phyloP scores from a whole-genome alignment of 768 basidiomycete species.

The Termitomyces sp. region DNA sequence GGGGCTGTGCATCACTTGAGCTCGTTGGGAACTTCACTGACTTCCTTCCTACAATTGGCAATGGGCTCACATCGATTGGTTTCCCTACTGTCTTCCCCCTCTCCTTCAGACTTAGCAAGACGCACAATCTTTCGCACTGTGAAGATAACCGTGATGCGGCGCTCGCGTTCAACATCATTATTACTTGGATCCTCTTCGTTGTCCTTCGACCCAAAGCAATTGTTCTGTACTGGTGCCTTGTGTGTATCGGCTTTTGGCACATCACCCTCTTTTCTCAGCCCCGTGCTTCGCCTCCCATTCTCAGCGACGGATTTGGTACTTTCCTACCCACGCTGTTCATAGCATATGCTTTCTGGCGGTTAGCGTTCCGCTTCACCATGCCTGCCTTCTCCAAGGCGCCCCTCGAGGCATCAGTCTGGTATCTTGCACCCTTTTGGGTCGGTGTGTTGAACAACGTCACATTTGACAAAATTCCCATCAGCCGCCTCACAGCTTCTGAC shows the following conservation, averaged over 20 bases:
- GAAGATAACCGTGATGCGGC: slow-evolving; percentile 68
- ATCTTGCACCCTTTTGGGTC: slow-evolving; percentile 76
- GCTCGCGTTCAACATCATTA: slow-evolving; percentile 69
- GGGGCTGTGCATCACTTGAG: slow-evolving; percentile 75
- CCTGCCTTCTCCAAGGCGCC: slow-evolving; percentile 68
- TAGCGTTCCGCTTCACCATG: slow-evolving; percentile 71
- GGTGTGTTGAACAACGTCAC: slow-evolving; percentile 76
- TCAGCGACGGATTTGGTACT: slow-evolving; percentile 70
- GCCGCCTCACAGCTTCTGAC: slow-evolving; percentile 71
- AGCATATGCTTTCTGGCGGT: slow-evolving; percentile 75
- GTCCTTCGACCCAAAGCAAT: slow-evolving; percentile 70
- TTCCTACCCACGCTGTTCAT: slow-evolving; percentile 82
- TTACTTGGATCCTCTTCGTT: slow-evolving; percentile 67
- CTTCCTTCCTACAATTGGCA: slow-evolving; percentile 55
- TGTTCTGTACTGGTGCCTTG: slow-evolving; percentile 71
- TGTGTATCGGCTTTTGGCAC: slow-evolving; percentile 87
- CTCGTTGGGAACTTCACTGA: slow-evolving; percentile 73
- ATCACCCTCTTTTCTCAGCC: slow-evolving; percentile 78
- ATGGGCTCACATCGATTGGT: slow-evolving; percentile 68
- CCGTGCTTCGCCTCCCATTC: slow-evolving; percentile 58
- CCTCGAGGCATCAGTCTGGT: slow-evolving; percentile 72
- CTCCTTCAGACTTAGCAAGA: slow-evolving; percentile 55
- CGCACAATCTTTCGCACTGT: slow-evolving; percentile 58
- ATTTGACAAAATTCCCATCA: slow-evolving; percentile 70
- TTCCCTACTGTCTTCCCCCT: slow-evolving; percentile 78